Percentiles rank a stretch among this genome's conserved stretches.
Conservation (phyloP, 2,329 filamentous ascomycete genomes). For the Pseudopyrenochaeta lycopersici region DNA sequence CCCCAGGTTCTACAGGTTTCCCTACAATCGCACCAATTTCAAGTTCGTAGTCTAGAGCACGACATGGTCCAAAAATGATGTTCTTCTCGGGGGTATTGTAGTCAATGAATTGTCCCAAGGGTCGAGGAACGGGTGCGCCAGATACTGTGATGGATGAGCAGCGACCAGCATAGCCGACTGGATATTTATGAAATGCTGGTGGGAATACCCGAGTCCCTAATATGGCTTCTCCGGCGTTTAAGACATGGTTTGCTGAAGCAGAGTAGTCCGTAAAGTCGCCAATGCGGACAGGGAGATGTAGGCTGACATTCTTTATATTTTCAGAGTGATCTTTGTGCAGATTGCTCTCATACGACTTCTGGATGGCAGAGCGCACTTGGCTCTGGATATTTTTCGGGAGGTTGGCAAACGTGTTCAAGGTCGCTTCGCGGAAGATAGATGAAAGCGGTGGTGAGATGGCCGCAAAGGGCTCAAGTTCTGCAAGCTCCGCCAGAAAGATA, state of each 20-base stretch:
- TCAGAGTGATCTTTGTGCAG: slow-evolving; percentile 22
- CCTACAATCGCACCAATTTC: slow-evolving; percentile 59
- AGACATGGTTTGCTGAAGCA: slow-evolving; percentile 62
- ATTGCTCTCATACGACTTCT: slow-evolving; percentile 40
- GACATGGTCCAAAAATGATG: slow-evolving; percentile 57
- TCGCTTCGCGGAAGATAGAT: slow-evolving; percentile 41
- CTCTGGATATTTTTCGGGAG: slow-evolving; percentile 52
- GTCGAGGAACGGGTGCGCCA: slow-evolving; percentile 50
- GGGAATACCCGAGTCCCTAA: slow-evolving; percentile 30
- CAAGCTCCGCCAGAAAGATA: slow-evolving; percentile 61
- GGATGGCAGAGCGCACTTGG: slow-evolving; percentile 54
- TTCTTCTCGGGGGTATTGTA: slow-evolving; percentile 54
- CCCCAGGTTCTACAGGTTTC: slow-evolving; percentile 50
- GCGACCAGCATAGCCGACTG: slow-evolving; percentile 65
- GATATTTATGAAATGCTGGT: slow-evolving; percentile 38
- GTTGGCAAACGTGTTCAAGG: slow-evolving; percentile 61
- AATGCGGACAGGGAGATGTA: slow-evolving; percentile 66
- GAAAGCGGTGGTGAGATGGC: slow-evolving; percentile 24
- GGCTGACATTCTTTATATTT: slow-evolving; percentile 51
- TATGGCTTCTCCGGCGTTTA: slow-evolving; percentile 57
- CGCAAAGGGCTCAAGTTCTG: slow-evolving; percentile 39
- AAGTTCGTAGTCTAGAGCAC: slow-evolving; percentile 59
- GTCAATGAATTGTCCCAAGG: slow-evolving; percentile 38
- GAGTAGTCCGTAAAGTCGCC: slow-evolving; percentile 68
- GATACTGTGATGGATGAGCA: slow-evolving; percentile 62